phyloP scores from a whole-genome alignment of 192 early-diverging fungal genomes.

The Backusella mclennaniae region DNA sequence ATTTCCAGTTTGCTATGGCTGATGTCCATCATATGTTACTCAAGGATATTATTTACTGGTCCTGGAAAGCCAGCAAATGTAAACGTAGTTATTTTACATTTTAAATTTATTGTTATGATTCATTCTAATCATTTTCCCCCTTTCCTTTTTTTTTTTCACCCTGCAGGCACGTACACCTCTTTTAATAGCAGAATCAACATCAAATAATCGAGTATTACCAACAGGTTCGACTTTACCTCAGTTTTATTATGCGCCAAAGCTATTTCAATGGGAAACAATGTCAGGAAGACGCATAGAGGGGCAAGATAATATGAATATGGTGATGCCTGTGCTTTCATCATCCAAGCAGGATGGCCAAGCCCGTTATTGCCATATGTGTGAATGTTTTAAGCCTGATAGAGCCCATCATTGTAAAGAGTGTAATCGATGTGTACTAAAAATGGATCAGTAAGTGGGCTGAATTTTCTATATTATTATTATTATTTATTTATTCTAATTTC shows the following conservation, averaged over 20 bases:
- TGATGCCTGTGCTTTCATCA: slow-evolving; percentile 20
- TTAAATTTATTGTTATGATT: neutral
- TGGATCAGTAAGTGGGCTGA: slow-evolving; percentile 54
- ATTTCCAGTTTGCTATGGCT: slow-evolving; percentile 23
- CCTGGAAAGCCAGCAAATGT: slow-evolving; percentile 29
- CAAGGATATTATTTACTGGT: slow-evolving; percentile 16
- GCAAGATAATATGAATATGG: neutral
- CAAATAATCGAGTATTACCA: neutral
- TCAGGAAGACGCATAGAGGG: neutral
- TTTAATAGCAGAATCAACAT: slow-evolving; percentile 4
- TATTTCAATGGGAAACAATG: slow-evolving; percentile 22
- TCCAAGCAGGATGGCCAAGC: slow-evolving; percentile 24
- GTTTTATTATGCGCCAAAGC: slow-evolving; percentile 24
- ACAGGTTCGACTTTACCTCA: slow-evolving; percentile 1
- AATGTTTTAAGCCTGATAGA: slow-evolving; percentile 48
- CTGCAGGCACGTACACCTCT: neutral
- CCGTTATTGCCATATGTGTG: slow-evolving; percentile 30
- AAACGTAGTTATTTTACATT: neutral
- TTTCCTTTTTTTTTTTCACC: neutral
- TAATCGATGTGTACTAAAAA: slow-evolving; percentile 52
- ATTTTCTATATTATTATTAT: neutral
- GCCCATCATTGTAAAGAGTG: slow-evolving; percentile 57
- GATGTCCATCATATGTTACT: slow-evolving; percentile 18
- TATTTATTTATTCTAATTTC: neutral
- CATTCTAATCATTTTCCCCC: neutral